Percentiles rank a stretch among this genome's conserved stretches.
These are phyloP conservation scores for Saccharomycopsis sp. DNA, from an alignment of 805 yeast genomes.

Conservation along the genomic window DNA sequence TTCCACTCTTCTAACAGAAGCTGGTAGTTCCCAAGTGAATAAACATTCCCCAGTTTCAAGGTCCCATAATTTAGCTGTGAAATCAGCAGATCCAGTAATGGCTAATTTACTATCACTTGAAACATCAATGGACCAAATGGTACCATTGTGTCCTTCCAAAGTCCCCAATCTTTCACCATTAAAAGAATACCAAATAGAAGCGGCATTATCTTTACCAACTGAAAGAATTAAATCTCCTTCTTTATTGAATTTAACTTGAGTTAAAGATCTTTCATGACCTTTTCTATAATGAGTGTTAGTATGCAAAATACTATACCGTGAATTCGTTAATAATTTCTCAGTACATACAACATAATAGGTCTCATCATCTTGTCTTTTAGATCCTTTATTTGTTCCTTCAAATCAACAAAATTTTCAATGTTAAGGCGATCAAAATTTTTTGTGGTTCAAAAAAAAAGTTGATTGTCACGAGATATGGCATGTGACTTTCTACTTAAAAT, in stretches of 20 bases:
- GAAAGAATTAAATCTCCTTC: conserved; percentile 94
- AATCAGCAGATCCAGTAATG: conserved; percentile 88
- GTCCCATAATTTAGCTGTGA: conserved; percentile 75
- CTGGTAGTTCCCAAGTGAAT: conserved; percentile 59
- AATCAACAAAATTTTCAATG: too few species aligned
- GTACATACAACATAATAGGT: conserved; percentile 13
- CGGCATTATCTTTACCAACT: conserved; percentile 82
- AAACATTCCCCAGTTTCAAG: conserved; percentile 68
- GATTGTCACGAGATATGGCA: too few species aligned
- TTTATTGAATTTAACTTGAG: conserved; percentile 89
- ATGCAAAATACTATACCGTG: background rate
- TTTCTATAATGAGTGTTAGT: background rate
- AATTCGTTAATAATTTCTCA: background rate
- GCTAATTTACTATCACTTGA: conserved; percentile 58
- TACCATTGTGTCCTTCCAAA: conserved; percentile 80
- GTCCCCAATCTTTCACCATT: conserved; percentile 98
- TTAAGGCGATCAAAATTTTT: too few species aligned
- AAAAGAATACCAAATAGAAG: conserved; percentile 87
- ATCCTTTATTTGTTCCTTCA: too few species aligned
- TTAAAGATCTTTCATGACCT: conserved; percentile 96
- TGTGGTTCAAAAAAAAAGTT: too few species aligned
- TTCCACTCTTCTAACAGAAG: conserved; percentile 89
- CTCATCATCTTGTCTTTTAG: too few species aligned
- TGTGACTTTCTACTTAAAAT: too few species aligned
- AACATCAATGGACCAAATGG: conserved; percentile 89